Conservation (phyloP, 768 basidiomycete species). For the Albatrellus ellisii region DNA sequence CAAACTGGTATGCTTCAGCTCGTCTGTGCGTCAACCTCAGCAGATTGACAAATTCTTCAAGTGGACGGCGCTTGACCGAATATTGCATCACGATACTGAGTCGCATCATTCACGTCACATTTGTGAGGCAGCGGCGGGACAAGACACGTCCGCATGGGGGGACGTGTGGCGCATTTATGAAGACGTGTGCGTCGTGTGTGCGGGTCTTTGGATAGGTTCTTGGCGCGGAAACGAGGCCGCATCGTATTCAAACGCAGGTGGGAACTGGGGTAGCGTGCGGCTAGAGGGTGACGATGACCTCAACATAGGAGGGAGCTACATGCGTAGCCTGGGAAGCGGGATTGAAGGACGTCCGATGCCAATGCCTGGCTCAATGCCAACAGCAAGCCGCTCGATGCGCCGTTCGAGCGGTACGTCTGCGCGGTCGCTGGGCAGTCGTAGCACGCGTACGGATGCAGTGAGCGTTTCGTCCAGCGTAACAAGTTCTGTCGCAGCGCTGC, state of each 20-base stretch:
- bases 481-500: background rate
- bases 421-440: slow-evolving; percentile 15
- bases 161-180: slow-evolving; percentile 78
- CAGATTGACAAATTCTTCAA: slow-evolving; percentile 16
- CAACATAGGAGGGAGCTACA: slow-evolving; percentile 26
- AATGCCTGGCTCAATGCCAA: slow-evolving; percentile 11
- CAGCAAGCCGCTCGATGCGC: slow-evolving; percentile 16
- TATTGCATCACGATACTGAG: slow-evolving; percentile 41
- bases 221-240: slow-evolving; percentile 35
- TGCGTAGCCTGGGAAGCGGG: slow-evolving; percentile 53
- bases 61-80: slow-evolving; percentile 72
- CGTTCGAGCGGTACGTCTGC: slow-evolving; percentile 18
- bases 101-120: slow-evolving; percentile 12
- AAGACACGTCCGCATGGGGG: slow-evolving; percentile 37
- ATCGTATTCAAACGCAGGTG: background rate
- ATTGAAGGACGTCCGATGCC: slow-evolving; percentile 45
- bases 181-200: slow-evolving; percentile 74
- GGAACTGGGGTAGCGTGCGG: slow-evolving; percentile 28
- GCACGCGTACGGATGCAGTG: slow-evolving; percentile 8
- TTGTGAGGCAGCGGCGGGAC: slow-evolving; percentile 4
- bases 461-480: slow-evolving; percentile 1
- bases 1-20: slow-evolving; percentile 36
- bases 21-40: background rate
- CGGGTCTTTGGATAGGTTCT: slow-evolving; percentile 67
- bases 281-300: slow-evolving; percentile 60